Evolutionary conservation across 192 early-diverging fungal genomes (phyloP).

Genomic region (Linnemannia exigua): DNA sequence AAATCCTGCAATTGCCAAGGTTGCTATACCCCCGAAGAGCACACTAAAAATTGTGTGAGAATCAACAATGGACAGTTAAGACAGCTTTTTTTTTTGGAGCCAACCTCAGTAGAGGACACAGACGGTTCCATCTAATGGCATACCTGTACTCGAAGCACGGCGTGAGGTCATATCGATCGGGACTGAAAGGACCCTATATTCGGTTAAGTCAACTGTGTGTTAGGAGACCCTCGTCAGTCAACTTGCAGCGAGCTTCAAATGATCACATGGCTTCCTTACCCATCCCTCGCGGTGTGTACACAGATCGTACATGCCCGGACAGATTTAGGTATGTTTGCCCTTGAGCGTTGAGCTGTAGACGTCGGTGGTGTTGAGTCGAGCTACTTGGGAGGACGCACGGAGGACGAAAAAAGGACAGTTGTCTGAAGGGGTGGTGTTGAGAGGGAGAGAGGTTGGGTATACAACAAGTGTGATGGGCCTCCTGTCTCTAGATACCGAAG

Average conservation of each 20-base stretch:
- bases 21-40: slow-evolving; percentile 5
- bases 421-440: too few species aligned
- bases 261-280: slow-evolving; percentile 18
- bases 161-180: slow-evolving; percentile 44
- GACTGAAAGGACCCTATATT: slow-evolving; percentile 36
- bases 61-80: neutral
- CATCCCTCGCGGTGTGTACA: slow-evolving; percentile 17
- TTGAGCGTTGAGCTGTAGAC: too few species aligned
- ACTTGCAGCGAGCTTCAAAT: neutral
- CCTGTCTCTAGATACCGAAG: too few species aligned
- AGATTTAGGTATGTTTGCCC: neutral
- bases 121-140: neutral
- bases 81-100: neutral
- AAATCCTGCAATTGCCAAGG: slow-evolving; percentile 7
- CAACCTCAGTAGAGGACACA: neutral
- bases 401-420: too few species aligned
- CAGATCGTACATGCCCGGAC: neutral
- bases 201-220: too few species aligned
- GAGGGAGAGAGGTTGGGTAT: too few species aligned
- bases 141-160: slow-evolving; percentile 54
- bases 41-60: neutral
- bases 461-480: too few species aligned
- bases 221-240: too few species aligned
- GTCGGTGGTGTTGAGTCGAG: too few species aligned
- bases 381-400: too few species aligned